Percentiles rank a stretch among this genome's conserved stretches.
Evolutionary conservation across 1,139 yeast species (phyloP).

Genomic region (Kodamaea sp.): DNA sequence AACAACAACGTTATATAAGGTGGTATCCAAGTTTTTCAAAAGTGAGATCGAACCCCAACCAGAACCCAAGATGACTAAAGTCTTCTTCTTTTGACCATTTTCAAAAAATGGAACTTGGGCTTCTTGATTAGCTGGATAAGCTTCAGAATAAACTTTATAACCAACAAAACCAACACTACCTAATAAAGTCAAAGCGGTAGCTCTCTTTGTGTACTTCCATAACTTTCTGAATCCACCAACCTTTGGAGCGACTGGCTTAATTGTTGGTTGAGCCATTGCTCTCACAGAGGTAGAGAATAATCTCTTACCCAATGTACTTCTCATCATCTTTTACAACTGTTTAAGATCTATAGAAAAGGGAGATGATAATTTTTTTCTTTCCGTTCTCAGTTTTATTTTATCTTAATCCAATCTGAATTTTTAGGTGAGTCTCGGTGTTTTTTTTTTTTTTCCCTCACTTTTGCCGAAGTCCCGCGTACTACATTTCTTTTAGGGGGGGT

Average conservation of each 20-base stretch:
- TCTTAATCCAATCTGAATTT: background rate
- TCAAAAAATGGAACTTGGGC: constrained; percentile 50
- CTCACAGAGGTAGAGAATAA: constrained; percentile 17
- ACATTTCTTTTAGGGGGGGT: background rate
- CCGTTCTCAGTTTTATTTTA: background rate
- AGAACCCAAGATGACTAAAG: constrained; percentile 83
- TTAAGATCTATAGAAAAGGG: background rate
- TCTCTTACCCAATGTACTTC: constrained; percentile 14
- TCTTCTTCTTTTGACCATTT: constrained; percentile 77
- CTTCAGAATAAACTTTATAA: constrained; percentile 58
- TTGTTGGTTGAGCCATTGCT: constrained; percentile 8
- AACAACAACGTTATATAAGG: constrained; percentile 81
- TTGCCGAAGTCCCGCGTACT: background rate
- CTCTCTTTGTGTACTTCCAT: constrained; percentile 30
- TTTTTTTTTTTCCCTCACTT: background rate
- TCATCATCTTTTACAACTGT: constrained; percentile 2
- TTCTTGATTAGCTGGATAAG: constrained; percentile 54
- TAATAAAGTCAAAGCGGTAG: constrained; percentile 26
- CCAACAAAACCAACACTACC: constrained; percentile 48
- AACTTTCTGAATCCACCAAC: constrained; percentile 20
- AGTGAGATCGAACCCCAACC: constrained; percentile 93
- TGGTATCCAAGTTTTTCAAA: constrained; percentile 79
- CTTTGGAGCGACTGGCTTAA: constrained; percentile 9
- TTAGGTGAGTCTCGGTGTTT: background rate
- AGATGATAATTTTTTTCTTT: background rate